Percentiles rank a stretch among this genome's conserved stretches.
Conservation (phyloP, 148 eudicot species). For the Fagopyrum tataricum region DNA sequence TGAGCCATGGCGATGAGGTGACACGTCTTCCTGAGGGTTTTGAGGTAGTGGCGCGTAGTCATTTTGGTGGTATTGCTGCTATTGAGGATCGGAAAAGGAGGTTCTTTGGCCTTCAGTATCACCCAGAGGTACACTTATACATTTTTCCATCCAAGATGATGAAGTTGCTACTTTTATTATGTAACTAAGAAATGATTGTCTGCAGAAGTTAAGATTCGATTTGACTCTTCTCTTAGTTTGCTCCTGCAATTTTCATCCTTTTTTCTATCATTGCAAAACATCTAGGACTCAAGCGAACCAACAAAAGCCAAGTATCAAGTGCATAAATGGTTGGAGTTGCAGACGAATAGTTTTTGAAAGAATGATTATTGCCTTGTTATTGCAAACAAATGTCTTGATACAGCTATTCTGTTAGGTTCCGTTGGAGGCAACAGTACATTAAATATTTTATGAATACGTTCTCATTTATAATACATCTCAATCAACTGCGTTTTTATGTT, state of each 20-base stretch:
- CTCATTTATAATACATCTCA: background rate
- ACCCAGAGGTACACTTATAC: conserved; percentile 67
- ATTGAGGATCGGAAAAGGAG: conserved; percentile 52
- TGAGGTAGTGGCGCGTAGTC: conserved; percentile 67
- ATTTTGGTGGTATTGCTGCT: conserved; percentile 81
- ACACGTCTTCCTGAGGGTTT: conserved; percentile 75
- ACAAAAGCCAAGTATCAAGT: no score
- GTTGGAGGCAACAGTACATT: background rate
- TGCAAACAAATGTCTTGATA: background rate
- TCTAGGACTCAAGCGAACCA: no score
- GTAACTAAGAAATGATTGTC: background rate
- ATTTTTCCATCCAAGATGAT: no score
- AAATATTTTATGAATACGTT: background rate
- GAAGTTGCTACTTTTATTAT: background rate
- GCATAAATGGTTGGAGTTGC: no score
- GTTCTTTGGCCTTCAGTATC: conserved; percentile 90
- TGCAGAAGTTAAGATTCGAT: background rate
- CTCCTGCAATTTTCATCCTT: background rate
- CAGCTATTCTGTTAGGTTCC: background rate
- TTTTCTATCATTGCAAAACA: background rate
- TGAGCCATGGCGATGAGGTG: conserved; percentile 97
- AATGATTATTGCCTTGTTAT: background rate
- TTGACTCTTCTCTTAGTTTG: background rate
- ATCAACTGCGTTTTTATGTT: background rate
- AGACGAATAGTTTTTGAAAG: background rate